Percentiles rank a stretch among this genome's conserved stretches.
Conservation (phyloP, 192 early-diverging fungal genomes). For the Cladochytrium replicatum region DNA sequence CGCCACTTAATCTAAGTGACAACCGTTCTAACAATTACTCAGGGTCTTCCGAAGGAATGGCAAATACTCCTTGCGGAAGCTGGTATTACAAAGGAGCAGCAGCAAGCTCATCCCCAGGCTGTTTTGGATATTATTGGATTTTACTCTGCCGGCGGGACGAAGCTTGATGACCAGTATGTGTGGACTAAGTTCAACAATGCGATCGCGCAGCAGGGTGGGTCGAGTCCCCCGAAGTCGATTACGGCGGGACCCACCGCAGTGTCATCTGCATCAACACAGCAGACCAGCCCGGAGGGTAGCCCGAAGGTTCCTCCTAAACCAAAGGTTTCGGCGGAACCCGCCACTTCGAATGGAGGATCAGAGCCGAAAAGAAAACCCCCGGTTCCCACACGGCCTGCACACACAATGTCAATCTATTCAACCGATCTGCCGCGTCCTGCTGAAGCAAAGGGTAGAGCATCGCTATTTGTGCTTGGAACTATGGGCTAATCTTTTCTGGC, state of each 20-base stretch:
- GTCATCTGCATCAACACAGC: background rate
- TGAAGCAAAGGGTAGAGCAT: no score
- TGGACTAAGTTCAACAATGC: constrained; percentile 30
- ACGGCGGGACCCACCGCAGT: constrained; percentile 5
- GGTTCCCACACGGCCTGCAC: constrained; percentile 41
- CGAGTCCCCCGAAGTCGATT: constrained; percentile 9
- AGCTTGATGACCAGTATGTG: constrained; percentile 9
- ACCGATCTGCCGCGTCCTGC: no score
- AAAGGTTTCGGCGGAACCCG: no score
- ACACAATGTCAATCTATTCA: constrained; percentile 47
- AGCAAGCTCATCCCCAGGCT: constrained; percentile 82
- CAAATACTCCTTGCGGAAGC: constrained; percentile 80
- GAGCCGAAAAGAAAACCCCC: constrained; percentile 29
- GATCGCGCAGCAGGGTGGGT: constrained; percentile 11
- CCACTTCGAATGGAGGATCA: no score
- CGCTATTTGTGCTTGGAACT: no score
- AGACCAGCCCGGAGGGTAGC: no score
- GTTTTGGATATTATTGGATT: constrained; percentile 43
- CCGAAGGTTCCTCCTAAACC: no score
- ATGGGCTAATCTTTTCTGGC: no score
- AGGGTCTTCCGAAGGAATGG: constrained; percentile 95
- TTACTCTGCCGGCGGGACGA: no score
- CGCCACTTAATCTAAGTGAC: no score
- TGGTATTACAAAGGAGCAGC: constrained; percentile 90
- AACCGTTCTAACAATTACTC: constrained; percentile 3